Evolutionary conservation across 2,329 filamentous ascomycete genomes (phyloP), one percentile per base, ranked within the genome.

Genomic region (Microthyrium microscopicum): DNA sequence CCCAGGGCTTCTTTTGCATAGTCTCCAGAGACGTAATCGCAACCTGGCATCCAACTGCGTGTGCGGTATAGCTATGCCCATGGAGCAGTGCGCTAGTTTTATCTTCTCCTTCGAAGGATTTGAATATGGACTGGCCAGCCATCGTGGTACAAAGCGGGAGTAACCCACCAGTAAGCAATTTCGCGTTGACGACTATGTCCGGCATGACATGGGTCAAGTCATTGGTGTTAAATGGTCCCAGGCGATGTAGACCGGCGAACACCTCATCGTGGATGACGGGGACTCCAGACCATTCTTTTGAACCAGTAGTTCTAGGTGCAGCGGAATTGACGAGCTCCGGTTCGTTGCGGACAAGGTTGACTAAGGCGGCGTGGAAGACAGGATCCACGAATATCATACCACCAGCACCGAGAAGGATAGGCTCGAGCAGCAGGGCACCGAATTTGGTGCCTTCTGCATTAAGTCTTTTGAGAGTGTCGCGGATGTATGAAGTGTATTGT

Each of bases 341-440:
- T 5, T 66, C 69, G 3, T 56, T 49, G 24, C 81, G 75, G 31
- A 84, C 68, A 1, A 76, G 66, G 15, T 72, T 63, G 36, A 78
- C 70, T 7, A 91, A 66, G 2, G 68, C 68, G 15, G 70, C 65
- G 49, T 91, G 82, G 60, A 85, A 91, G 2, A 89, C 66, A 1
- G 82, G 82, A 42, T 91, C 82, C 66, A 75, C 77, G 41, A 91
- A 71, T 2, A 78, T 57, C 82, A 91, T 91, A 28, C 82, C 82
- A 1, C 81, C 82, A 0, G 82, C 82, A 12, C 82, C 82, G 2
- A 91, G 64, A 5, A 91, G 64, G 6, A 91, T 61, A 0, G 82
- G 82, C 46, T 91, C 83, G 51, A 91, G 67, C 28, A 91, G 73
- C 8, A 91, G 54, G 5, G 78, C 77, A 2, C 83, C 82, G 37